These are phyloP conservation scores for Blastobotrys malaysiensis DNA, from an alignment of 1,139 yeast species.

Conservation along the genomic window DNA sequence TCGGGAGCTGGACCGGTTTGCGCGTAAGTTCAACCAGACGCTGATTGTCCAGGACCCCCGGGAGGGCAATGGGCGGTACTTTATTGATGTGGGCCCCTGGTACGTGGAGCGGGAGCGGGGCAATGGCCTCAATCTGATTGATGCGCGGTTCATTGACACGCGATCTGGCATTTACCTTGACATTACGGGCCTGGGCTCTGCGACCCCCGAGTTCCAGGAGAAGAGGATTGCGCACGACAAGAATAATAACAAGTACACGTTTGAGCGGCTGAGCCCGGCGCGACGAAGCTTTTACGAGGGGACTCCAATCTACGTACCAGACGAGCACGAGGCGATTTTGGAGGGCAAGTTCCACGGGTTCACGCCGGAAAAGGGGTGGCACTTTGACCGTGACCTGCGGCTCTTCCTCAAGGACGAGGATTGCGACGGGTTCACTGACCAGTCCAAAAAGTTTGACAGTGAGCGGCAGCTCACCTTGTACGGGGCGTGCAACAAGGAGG, in stretches of 20 bases:
- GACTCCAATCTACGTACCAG: conserved; percentile 51
- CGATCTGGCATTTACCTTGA: conserved; percentile 75
- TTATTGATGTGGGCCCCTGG: conserved; percentile 41
- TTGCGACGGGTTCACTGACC: conserved; percentile 19
- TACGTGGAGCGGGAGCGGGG: conserved; percentile 36
- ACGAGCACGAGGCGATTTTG: conserved; percentile 42
- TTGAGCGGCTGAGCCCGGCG: conserved; percentile 48
- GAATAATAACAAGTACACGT: conserved; percentile 47
- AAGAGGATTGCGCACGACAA: conserved; percentile 34
- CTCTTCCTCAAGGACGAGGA: conserved; percentile 22
- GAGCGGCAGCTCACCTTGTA: conserved; percentile 21
- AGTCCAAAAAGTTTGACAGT: conserved; percentile 14
- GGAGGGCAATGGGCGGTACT: conserved; percentile 54
- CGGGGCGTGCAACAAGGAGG: conserved; percentile 26
- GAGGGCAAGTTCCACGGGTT: conserved; percentile 30
- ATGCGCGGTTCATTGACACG: conserved; percentile 74
- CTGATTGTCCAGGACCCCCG: conserved; percentile 58
- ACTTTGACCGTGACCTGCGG: conserved; percentile 19
- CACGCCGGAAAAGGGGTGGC: conserved; percentile 17
- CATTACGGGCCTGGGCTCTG: conserved; percentile 35
- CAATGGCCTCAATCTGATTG: conserved; percentile 61
- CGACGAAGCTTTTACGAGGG: conserved; percentile 56
- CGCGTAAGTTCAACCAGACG: conserved; percentile 47
- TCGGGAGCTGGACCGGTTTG: conserved; percentile 47
- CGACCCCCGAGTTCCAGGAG: conserved; percentile 18